Base-by-base conservation (phyloP, 345 rosid species). In the Mercurialis annua region DNA sequence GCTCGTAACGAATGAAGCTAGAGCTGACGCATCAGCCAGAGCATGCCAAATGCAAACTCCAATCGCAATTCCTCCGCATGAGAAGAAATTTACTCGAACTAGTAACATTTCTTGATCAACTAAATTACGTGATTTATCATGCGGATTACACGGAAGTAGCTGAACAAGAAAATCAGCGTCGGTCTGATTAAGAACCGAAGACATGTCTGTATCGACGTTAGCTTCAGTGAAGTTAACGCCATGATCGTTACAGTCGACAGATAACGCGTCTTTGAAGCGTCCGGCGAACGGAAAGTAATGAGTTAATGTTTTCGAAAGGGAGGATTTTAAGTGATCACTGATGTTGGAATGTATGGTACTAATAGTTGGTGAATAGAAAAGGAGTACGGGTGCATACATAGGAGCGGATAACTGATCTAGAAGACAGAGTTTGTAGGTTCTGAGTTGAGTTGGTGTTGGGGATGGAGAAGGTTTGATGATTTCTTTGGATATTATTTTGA, bases 41-140 rank as follows among this genome's bases (percentile, higher is more conserved):
- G 18, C 21, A 59, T 75, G 78, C 21, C 60, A 52, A 21, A 75
- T 40, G 33, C 66, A 64, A n/a, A 59, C 40, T 0, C 67, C 4
- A 7, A 75, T 27, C 2, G 71, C 67, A 43, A 69, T 3, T 6
- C 78, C 74, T 17, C 78, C 71, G 9, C 74, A 65, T 24, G 27
- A 42, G n/a, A 75, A 75, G 57, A 47, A 34, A 40, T 31, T 71
- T 4, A 67, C 50, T 20, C 67, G 76, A 4, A 62, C 60, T 38
- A 61, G 67, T 0, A 59, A 24, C 4, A 51, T 29, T 3, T 6
- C 54, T 8, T 59, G 55, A 21, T 16, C 18, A 2, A 62, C 15
- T 9, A n/a, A n/a, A n/a, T n/a, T n/a, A n/a, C n/a, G 36, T 20
- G 9, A 38, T n/a, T n/a, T 6, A 5, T 18, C 17, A 2, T 20